Percentiles rank a stretch among this genome's conserved stretches.
Conservation (phyloP, 1,284 basidiomycete genomes). For the Pisolithus thermaeus region DNA sequence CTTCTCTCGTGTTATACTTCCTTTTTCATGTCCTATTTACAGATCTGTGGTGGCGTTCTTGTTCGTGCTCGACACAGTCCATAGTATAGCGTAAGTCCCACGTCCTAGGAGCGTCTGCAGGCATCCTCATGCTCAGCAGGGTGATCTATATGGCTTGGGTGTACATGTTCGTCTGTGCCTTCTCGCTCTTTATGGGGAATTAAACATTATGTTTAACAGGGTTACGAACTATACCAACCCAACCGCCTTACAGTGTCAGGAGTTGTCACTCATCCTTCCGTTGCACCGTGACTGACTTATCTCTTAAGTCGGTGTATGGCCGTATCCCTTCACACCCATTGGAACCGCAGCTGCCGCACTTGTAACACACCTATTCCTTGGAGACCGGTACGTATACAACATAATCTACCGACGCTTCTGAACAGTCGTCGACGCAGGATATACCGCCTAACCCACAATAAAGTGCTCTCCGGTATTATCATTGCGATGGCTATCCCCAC, state of each 20-base stretch:
- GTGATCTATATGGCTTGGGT: slow-evolving; percentile 24
- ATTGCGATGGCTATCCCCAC: slow-evolving; percentile 10
- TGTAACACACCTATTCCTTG: slow-evolving; percentile 24
- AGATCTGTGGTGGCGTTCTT: neutral
- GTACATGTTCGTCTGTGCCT: neutral
- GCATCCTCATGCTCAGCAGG: slow-evolving; percentile 5
- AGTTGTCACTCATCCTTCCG: neutral
- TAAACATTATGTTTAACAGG: neutral
- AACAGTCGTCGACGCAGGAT: neutral
- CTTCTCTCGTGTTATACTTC: no score
- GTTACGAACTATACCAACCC: neutral
- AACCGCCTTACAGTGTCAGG: neutral
- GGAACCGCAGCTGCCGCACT: slow-evolving; percentile 21
- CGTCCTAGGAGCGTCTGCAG: neutral
- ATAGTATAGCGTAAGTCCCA: slow-evolving; percentile 21
- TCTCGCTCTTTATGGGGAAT: neutral
- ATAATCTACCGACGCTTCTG: neutral
- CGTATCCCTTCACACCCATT: slow-evolving; percentile 24
- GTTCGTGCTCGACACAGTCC: slow-evolving; percentile 3
- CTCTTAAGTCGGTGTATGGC: slow-evolving; percentile 22
- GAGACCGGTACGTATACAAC: slow-evolving; percentile 17
- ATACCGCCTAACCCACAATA: neutral
- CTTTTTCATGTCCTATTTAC: neutral
- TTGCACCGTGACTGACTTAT: neutral
- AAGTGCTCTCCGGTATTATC: slow-evolving; percentile 12